Evolutionary conservation across 768 basidiomycete genomes (phyloP).

Genomic region (Vishniacozyma victoriae): DNA sequence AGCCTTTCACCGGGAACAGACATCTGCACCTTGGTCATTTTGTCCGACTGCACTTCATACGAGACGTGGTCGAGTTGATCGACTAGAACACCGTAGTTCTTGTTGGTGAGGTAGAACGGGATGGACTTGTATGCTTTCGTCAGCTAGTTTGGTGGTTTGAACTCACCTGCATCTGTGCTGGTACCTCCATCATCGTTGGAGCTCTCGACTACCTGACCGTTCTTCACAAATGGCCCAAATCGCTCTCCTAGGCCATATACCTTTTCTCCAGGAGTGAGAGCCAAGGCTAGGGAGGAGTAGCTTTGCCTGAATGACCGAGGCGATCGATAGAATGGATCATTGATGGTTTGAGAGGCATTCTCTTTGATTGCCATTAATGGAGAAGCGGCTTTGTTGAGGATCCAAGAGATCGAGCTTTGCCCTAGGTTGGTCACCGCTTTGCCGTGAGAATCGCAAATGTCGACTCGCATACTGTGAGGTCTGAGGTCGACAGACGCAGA

Average conservation of each 20-base stretch:
- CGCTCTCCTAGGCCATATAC: slow-evolving; percentile 72
- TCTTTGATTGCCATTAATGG: no score
- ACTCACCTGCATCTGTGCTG: slow-evolving; percentile 42
- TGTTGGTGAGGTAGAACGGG: slow-evolving; percentile 42
- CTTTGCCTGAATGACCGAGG: slow-evolving; percentile 10
- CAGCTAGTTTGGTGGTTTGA: no score
- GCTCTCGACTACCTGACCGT: slow-evolving; percentile 56
- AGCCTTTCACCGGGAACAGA: slow-evolving; percentile 60
- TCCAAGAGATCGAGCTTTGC: slow-evolving; percentile 35
- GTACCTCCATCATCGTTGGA: slow-evolving; percentile 77
- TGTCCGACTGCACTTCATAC: slow-evolving; percentile 54
- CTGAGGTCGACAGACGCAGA: no score
- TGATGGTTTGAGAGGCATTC: no score
- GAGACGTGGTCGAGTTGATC: slow-evolving; percentile 65
- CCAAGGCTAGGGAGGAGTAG: slow-evolving; percentile 53
- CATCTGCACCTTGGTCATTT: slow-evolving; percentile 52
- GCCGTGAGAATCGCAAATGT: slow-evolving; percentile 25
- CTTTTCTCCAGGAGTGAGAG: slow-evolving; percentile 62
- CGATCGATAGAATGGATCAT: no score
- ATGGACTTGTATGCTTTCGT: slow-evolving; percentile 46
- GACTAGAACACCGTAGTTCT: slow-evolving; percentile 69
- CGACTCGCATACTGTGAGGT: no score
- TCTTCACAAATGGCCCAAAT: slow-evolving; percentile 69
- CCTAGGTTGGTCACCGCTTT: slow-evolving; percentile 43
- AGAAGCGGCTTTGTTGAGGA: slow-evolving; percentile 53